Conservation (phyloP, 768 basidiomycete genomes). For the Boletellus ananiceps region DNA sequence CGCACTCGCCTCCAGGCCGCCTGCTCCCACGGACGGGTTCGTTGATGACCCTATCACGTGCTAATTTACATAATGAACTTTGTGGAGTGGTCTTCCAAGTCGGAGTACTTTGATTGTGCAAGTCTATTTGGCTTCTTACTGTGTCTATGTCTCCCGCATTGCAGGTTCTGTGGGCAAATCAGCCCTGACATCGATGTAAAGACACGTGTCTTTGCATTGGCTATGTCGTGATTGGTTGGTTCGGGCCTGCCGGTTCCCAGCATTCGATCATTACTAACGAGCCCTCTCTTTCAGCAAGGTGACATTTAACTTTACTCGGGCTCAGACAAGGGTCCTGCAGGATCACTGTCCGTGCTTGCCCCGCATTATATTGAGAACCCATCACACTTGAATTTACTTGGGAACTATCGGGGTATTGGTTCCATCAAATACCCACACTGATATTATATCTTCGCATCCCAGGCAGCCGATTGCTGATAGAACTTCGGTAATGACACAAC, state of each 20-base stretch:
- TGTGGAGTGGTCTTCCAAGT: not conserved
- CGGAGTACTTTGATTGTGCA: too few species aligned
- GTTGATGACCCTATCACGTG: not conserved
- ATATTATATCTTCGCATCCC: not conserved
- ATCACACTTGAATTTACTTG: too few species aligned
- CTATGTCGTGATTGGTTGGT: not conserved
- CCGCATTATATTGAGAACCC: not conserved
- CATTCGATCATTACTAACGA: not conserved
- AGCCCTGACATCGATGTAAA: not conserved
- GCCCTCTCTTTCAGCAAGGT: not conserved
- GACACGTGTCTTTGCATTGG: too few species aligned
- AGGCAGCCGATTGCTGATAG: too few species aligned
- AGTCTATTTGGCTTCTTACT: too few species aligned
- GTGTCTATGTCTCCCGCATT: not conserved
- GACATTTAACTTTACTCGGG: not conserved
- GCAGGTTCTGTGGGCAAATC: not conserved
- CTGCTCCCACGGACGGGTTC: too few species aligned
- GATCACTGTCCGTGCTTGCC: not conserved
- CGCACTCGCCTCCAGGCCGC: too few species aligned
- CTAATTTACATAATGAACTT: not conserved
- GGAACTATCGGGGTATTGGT: not conserved
- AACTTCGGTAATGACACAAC: not conserved
- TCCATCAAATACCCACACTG: conserved; percentile 1
- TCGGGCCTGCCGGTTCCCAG: not conserved
- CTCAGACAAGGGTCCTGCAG: not conserved